Evolutionary conservation across 1,284 basidiomycete genomes (phyloP).

Genomic region (Bondarzewia mesenterica): DNA sequence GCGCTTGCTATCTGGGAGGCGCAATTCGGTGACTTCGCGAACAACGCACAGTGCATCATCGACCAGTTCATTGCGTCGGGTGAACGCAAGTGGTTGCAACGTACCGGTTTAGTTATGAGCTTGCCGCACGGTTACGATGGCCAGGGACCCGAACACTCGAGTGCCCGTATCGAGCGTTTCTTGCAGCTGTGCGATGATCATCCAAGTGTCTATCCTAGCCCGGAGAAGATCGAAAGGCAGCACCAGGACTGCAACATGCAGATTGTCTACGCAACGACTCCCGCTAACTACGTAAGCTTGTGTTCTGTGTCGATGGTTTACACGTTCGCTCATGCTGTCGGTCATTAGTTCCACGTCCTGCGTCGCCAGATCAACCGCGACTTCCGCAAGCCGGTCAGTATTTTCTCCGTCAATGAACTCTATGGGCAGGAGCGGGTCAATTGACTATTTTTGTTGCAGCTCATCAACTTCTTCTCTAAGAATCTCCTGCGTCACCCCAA

Average conservation of each 20-base stretch:
- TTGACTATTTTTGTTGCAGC: conserved; percentile 28
- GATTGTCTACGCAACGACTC: conserved; percentile 94
- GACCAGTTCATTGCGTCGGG: conserved; percentile 99
- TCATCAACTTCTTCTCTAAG: conserved; percentile 97
- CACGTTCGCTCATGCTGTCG: conserved; percentile 5
- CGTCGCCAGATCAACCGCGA: conserved; percentile 93
- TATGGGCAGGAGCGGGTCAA: no score
- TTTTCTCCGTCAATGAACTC: background rate
- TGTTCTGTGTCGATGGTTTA: background rate
- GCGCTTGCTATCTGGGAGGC: conserved; percentile 97
- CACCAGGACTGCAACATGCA: conserved; percentile 99
- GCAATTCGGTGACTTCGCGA: conserved; percentile 97
- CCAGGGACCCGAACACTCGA: conserved; percentile 98
- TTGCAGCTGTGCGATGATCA: conserved; percentile 98
- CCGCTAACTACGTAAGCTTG: conserved; percentile 75
- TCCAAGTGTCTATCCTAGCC: conserved; percentile 84
- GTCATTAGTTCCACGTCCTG: conserved; percentile 79
- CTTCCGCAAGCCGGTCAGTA: conserved; percentile 84
- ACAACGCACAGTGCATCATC: conserved; percentile 96
- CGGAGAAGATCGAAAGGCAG: conserved; percentile 88
- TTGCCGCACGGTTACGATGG: conserved; percentile 98
- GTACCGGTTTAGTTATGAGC: conserved; percentile 87
- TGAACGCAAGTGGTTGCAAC: conserved; percentile 97
- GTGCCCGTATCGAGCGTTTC: conserved; percentile 94
- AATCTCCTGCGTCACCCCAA: conserved; percentile 88